A percentile compares a stretch with the other conserved stretches of the same genome.
Conservation (phyloP, 345 rosid genomes). For the Aquilaria sinensis region DNA sequence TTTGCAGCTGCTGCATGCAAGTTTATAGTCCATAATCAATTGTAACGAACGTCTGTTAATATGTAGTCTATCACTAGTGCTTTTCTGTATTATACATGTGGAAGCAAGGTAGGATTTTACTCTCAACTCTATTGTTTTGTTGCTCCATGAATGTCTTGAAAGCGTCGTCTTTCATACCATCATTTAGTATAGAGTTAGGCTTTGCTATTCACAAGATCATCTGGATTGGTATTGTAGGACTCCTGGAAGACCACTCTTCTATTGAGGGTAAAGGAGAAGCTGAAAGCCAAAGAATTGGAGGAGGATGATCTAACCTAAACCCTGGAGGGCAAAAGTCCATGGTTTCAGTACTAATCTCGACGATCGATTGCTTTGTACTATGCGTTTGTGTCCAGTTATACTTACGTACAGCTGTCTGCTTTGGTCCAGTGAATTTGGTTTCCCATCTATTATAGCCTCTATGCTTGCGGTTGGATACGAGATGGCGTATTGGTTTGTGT, state of each 20-base stretch:
- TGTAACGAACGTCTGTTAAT: no score
- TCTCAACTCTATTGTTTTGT: background rate
- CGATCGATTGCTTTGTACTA: conserved; percentile 14
- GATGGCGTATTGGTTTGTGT: no score
- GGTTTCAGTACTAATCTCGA: conserved; percentile 19
- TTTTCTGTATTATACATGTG: no score
- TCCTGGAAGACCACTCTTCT: conserved; percentile 95
- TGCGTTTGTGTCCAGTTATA: conserved; percentile 6
- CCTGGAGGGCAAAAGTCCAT: conserved; percentile 8
- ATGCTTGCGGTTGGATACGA: conserved; percentile 3
- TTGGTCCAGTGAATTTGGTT: conserved; percentile 2
- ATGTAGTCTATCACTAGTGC: no score
- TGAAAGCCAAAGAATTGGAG: conserved; percentile 89
- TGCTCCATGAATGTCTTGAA: background rate
- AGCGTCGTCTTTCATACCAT: background rate
- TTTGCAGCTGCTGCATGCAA: no score
- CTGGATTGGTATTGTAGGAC: conserved; percentile 37
- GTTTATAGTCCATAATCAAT: no score
- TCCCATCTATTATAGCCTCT: conserved; percentile 13
- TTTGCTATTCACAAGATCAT: conserved; percentile 1
- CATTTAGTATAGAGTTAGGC: background rate
- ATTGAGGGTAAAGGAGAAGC: conserved; percentile 95
- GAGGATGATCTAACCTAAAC: conserved; percentile 95
- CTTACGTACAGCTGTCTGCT: conserved; percentile 5
- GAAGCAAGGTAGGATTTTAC: no score